phyloP scores from a whole-genome alignment of 1,284 basidiomycete species.

The Thelephora terrestris region DNA sequence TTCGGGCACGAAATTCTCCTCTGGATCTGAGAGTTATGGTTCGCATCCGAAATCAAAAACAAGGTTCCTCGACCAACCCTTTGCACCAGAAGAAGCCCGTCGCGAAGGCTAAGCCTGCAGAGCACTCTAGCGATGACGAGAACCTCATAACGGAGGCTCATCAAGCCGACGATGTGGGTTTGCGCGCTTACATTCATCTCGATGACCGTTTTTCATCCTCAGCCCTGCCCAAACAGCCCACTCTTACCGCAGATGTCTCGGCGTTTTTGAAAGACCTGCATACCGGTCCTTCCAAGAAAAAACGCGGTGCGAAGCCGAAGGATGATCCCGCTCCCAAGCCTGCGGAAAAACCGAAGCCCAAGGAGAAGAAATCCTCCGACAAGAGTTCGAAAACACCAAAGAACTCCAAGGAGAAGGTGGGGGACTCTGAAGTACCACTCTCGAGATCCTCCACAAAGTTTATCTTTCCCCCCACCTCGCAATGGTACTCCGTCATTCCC shows the following conservation, averaged over 20 bases:
- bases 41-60: background rate
- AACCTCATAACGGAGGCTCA: background rate
- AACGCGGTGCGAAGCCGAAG: background rate
- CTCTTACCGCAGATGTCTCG: background rate
- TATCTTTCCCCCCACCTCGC: slow-evolving; percentile 32
- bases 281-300: background rate
- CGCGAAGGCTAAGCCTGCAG: background rate
- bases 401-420: background rate
- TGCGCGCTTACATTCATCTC: background rate
- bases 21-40: background rate
- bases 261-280: background rate
- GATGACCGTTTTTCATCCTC: background rate
- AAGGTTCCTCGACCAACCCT: background rate
- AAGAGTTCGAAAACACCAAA: background rate
- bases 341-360: background rate
- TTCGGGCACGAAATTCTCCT: too few species aligned
- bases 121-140: background rate
- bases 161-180: background rate
- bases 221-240: background rate
- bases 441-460: background rate
- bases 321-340: background rate
- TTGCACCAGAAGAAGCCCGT: background rate
- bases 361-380: background rate
- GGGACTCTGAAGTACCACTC: background rate
- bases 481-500: slow-evolving; percentile 46